Evolutionary conservation across 2,329 filamentous ascomycete genomes (phyloP), one percentile per base, ranked within the genome.

Genomic region (Mycogone perniciosa): DNA sequence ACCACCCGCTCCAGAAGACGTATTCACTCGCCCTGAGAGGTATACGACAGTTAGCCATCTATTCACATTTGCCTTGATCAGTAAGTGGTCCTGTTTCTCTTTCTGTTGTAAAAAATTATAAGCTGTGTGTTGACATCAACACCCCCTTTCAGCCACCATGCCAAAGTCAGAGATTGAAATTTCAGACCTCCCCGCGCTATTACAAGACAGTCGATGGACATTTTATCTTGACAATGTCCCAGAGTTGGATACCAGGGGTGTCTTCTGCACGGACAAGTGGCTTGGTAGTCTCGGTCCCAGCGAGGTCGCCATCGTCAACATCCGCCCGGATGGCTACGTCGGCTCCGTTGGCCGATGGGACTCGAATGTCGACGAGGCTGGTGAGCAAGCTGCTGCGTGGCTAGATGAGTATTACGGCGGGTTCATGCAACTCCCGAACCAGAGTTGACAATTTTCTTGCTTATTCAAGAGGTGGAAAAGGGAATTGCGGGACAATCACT

Each of bases 261-360:
- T 69, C 35, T 65, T 73, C 31, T 86, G 81, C 64, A 86, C 80
- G 7, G 76, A 82, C 59, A 88, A 86, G 64, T 89, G 85, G 85
- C 71, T 87, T 6, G 83, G 81, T 38, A 75, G 72, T 42, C 68
- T 88, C 3, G 70, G 68, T 0, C 70, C 73, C 1, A 71, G 75
- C 7, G 77, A 85, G 56, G 76, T 85, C 5, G 81, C 79, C 4
- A 76, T 89, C 38, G 72, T 85, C 38, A 84, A 85, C 58, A 82
- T 89, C 2, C 75, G 86, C 5, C 86, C 86, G 0, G 86, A 89
- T 65, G 85, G 86, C 8, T 89, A 89, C 63, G 80, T 89, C 4
- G 86, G 85, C 1, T 81, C 76, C n/a, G 67, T 87, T 27, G 71
- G 75, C 41, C 67, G 75, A 38, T 79, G 76, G 75, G 75, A 78